Conservation (phyloP, 1,139 yeast species). For the Meyerozyma athensensis region DNA sequence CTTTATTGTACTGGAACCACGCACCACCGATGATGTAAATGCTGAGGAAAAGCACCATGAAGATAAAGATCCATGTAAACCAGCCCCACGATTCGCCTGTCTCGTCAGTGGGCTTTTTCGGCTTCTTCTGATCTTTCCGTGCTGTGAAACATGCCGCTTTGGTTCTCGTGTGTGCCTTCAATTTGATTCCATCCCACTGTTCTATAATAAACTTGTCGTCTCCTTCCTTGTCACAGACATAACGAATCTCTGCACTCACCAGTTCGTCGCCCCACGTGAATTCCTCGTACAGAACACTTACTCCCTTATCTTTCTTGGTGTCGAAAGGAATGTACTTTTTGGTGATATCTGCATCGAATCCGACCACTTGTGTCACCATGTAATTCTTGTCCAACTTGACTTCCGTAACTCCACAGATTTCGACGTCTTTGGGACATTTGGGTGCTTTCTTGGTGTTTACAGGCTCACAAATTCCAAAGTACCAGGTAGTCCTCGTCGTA, state of each 20-base stretch:
- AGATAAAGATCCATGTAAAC: slow-evolving; percentile 71
- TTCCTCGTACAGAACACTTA: slow-evolving; percentile 45
- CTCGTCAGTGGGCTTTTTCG: slow-evolving; percentile 21
- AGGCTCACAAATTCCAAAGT: slow-evolving; percentile 62
- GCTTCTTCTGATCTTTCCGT: slow-evolving; percentile 19
- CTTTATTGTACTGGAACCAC: slow-evolving; percentile 62
- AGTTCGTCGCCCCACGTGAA: slow-evolving; percentile 68
- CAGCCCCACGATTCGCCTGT: slow-evolving; percentile 63
- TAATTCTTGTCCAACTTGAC: slow-evolving; percentile 42
- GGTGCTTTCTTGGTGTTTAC: slow-evolving; percentile 29
- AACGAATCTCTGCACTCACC: slow-evolving; percentile 47
- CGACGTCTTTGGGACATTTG: slow-evolving; percentile 64
- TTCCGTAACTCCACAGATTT: slow-evolving; percentile 62
- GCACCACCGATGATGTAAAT: slow-evolving; percentile 75
- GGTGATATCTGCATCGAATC: slow-evolving; percentile 35
- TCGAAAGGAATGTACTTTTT: slow-evolving; percentile 22
- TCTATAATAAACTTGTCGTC: slow-evolving; percentile 23
- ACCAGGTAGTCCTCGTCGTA: slow-evolving; percentile 58
- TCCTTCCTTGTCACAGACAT: slow-evolving; percentile 45
- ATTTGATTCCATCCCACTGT: slow-evolving; percentile 28
- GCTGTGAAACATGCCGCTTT: slow-evolving; percentile 38
- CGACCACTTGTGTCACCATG: slow-evolving; percentile 52
- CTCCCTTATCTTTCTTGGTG: slow-evolving; percentile 28
- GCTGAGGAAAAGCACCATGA: slow-evolving; percentile 62
- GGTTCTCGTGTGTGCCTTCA: slow-evolving; percentile 24